Evolutionary conservation across 164 flowering plant species (phyloP).

Genomic region (Houttuynia cordata): DNA sequence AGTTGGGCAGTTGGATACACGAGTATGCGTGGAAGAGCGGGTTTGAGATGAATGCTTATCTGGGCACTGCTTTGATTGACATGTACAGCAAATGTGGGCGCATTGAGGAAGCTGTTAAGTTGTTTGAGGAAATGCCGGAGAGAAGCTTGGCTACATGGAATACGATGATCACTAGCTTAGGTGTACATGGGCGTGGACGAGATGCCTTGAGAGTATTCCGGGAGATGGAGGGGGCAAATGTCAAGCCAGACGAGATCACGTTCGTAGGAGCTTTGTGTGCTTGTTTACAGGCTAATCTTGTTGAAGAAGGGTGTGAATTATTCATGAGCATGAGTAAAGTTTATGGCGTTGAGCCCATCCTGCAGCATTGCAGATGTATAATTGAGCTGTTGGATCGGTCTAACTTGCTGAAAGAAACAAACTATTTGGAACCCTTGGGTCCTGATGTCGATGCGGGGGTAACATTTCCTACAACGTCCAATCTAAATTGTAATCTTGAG

Average conservation of each 20-base stretch:
- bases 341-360: constrained; percentile 32
- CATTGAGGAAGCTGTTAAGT: constrained; percentile 34
- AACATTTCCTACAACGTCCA: neutral
- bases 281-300: constrained; percentile 26
- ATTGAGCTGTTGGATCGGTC: constrained; percentile 27
- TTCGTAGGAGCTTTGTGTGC: constrained; percentile 50
- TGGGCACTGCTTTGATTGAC: constrained; percentile 64
- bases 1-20: constrained; percentile 47
- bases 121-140: constrained; percentile 37
- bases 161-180: constrained; percentile 66
- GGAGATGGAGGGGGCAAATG: constrained; percentile 28
- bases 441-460: constrained; percentile 10
- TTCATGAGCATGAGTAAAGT: constrained; percentile 32
- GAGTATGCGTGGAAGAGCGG: constrained; percentile 35
- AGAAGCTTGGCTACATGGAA: constrained; percentile 61
- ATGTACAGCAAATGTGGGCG: constrained; percentile 78
- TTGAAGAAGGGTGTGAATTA: constrained; percentile 26
- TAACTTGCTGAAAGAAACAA: constrained; percentile 10
- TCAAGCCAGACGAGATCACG: constrained; percentile 49
- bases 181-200: constrained; percentile 49
- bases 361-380: constrained; percentile 38
- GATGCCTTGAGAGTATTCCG: constrained; percentile 39
- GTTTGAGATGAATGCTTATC: constrained; percentile 26
- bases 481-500: neutral
- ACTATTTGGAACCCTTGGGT: constrained; percentile 3